These are phyloP conservation scores for Fusarium sp. DNA, from an alignment of 2,329 filamentous ascomycete genomes.

Conservation along the genomic window DNA sequence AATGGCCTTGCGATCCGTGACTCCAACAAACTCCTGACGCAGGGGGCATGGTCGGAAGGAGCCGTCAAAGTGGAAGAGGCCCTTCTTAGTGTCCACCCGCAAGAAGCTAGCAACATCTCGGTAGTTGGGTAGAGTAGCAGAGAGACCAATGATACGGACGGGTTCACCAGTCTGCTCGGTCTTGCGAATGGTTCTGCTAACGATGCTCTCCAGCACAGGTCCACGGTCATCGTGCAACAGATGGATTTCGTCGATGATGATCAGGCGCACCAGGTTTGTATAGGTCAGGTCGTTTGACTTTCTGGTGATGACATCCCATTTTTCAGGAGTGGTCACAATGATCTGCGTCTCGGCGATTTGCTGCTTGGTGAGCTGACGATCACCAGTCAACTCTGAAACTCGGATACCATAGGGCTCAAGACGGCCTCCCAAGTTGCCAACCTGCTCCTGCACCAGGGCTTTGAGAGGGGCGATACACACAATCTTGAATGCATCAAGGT, in stretches of 20 bases:
- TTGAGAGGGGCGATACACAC: slow-evolving; percentile 97
- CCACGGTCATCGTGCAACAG: slow-evolving; percentile 97
- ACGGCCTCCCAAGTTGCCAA: slow-evolving; percentile 95
- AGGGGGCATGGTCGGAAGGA: slow-evolving; percentile 94
- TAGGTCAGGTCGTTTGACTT: slow-evolving; percentile 98
- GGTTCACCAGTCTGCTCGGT: slow-evolving; percentile 95
- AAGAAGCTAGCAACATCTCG: slow-evolving; percentile 95
- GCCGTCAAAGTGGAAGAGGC: slow-evolving; percentile 95
- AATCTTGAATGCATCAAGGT: slow-evolving; percentile 97
- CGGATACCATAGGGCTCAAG: slow-evolving; percentile 91
- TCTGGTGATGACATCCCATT: slow-evolving; percentile 98
- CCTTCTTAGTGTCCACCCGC: slow-evolving; percentile 85
- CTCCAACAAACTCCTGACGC: slow-evolving; percentile 96
- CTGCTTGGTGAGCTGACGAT: slow-evolving; percentile 97
- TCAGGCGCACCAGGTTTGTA: slow-evolving; percentile 93
- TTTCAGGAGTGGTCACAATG: slow-evolving; percentile 98
- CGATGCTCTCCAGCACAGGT: slow-evolving; percentile 95
- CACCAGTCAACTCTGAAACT: slow-evolving; percentile 95
- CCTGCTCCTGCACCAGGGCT: slow-evolving; percentile 95
- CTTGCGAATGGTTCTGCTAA: slow-evolving; percentile 91
- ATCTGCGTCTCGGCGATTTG: slow-evolving; percentile 98
- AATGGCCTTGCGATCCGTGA: slow-evolving; percentile 98
- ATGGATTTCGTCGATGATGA: slow-evolving; percentile 99
- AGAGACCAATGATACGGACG: slow-evolving; percentile 91
- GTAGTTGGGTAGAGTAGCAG: slow-evolving; percentile 96